A percentile compares a stretch with the other conserved stretches of the same genome.
phyloP scores from a whole-genome alignment of 148 eudicot species.

The Chenopodium suecicum region DNA sequence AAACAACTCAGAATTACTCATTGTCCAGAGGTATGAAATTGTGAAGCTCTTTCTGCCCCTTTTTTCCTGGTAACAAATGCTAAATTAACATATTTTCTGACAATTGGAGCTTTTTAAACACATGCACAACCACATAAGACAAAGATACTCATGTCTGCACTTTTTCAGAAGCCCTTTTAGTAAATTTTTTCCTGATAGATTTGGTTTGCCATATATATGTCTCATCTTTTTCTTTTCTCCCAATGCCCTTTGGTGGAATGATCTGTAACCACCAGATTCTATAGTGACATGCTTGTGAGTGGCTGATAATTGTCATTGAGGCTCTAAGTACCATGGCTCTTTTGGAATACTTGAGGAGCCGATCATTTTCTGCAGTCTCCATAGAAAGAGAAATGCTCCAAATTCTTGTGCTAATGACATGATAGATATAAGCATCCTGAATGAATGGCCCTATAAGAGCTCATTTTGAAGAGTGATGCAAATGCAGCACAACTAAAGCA shows the following conservation, averaged over 20 bases:
- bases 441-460: no score
- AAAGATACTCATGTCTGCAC: neutral
- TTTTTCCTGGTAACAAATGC: neutral
- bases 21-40: slow-evolving; percentile 67
- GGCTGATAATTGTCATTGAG: no score
- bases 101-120: neutral
- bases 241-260: neutral
- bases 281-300: neutral
- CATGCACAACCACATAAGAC: neutral
- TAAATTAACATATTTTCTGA: neutral
- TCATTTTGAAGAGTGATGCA: neutral
- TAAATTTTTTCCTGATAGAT: neutral
- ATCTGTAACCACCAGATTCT: neutral
- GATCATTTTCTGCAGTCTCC: no score
- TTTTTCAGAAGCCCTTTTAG: neutral
- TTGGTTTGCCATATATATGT: neutral
- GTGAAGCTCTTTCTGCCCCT: slow-evolving; percentile 7
- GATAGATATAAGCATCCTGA: no score
- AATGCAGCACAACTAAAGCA: neutral
- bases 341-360: no score
- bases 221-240: neutral
- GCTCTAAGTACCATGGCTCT: no score
- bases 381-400: no score
- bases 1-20: slow-evolving; percentile 66
- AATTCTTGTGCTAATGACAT: no score